These are phyloP conservation scores for Phytopythium montanum DNA, from an alignment of 352 stramenopile genomes.

Conservation along the genomic window DNA sequence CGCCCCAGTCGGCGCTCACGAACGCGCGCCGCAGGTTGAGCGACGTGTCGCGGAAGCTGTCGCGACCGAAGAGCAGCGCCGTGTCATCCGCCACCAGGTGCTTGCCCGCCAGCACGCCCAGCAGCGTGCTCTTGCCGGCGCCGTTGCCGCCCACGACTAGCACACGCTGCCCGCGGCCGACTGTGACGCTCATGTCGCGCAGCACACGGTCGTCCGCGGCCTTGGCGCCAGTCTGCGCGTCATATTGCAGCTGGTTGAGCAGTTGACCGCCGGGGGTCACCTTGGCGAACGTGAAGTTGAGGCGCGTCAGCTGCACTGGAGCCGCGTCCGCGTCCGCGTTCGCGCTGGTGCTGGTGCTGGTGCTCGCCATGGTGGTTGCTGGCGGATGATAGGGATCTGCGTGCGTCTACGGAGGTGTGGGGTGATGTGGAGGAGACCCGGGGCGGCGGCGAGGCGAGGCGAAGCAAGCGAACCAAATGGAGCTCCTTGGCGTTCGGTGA, in stretches of 20 bases:
- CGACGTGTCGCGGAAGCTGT: constrained; percentile 95
- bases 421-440: background rate
- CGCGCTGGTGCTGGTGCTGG: background rate
- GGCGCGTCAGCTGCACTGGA: constrained; percentile 47
- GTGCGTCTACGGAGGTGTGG: background rate
- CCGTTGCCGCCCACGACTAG: constrained; percentile 95
- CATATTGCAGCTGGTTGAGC: constrained; percentile 54
- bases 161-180: constrained; percentile 84
- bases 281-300: constrained; percentile 78
- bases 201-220: constrained; percentile 75
- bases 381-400: background rate
- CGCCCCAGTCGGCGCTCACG: constrained; percentile 96
- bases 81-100: constrained; percentile 91
- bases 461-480: background rate
- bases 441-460: background rate
- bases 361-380: background rate
- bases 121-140: constrained; percentile 93
- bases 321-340: too few relatives aligned
- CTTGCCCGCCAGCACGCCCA: constrained; percentile 93
- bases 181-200: constrained; percentile 78
- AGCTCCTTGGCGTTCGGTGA: background rate
- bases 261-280: constrained; percentile 59
- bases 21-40: constrained; percentile 93
- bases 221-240: constrained; percentile 10
- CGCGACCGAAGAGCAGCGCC: constrained; percentile 78